A percentile compares a stretch with the other conserved stretches of the same genome.
Conservation (phyloP, 768 basidiomycete genomes). For the Cyclocybe cylindracea region DNA sequence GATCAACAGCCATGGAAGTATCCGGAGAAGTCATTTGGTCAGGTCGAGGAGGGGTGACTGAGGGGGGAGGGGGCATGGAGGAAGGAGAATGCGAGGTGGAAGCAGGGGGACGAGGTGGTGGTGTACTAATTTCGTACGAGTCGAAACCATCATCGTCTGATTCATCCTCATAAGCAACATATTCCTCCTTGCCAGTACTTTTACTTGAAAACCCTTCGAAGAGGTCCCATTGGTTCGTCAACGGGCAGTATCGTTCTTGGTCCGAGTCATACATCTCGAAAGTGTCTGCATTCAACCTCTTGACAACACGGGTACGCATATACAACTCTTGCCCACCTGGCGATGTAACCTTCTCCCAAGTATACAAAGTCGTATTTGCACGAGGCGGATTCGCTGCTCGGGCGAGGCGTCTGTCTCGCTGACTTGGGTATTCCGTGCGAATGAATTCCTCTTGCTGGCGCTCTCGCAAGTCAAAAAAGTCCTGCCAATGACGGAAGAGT, state of each 20-base stretch:
- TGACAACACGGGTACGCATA: not conserved
- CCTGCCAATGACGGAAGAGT: constrained; percentile 1
- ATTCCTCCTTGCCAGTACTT: not conserved
- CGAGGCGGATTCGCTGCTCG: not conserved
- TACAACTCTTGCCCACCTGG: constrained; percentile 2
- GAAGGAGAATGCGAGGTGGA: too few species aligned
- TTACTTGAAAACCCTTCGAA: constrained; percentile 1
- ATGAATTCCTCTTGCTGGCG: constrained; percentile 2
- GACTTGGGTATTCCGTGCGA: not conserved
- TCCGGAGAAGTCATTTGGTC: too few species aligned
- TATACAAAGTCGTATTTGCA: not conserved
- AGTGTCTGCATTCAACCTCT: not conserved
- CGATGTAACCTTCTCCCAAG: not conserved
- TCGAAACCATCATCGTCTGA: not conserved
- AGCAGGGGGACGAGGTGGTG: too few species aligned
- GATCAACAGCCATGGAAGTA: too few species aligned
- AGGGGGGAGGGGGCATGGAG: too few species aligned
- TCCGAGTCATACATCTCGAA: not conserved
- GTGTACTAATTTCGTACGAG: too few species aligned
- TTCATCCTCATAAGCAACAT: not conserved
- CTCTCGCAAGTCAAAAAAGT: constrained; percentile 5
- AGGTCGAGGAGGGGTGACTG: too few species aligned
- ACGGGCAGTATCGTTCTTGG: constrained; percentile 2
- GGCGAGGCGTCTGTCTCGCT: not conserved
- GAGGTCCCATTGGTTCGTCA: constrained; percentile 15